Conservation (phyloP, 129 eudicot genomes). For the Daucus carota region DH1_v3.0 NC_030384.2:43172501-43173000, state of each 20-base stretch:
- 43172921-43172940: conserved; percentile 31
- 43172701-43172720: neutral
- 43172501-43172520: neutral
- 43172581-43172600: neutral
- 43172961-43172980: conserved; percentile 98
- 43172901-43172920: neutral
- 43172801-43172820: conserved; percentile 75
- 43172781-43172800: conserved; percentile 91
- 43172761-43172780: conserved; percentile 64
- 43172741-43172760: conserved; percentile 99
- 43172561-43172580: neutral
- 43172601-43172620: too few relatives aligned
- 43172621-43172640: neutral
- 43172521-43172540: neutral
- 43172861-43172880: neutral
- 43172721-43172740: conserved; percentile 31
- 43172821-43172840: conserved; percentile 56
- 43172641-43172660: neutral
- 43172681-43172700: neutral
- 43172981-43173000: conserved; percentile 56
- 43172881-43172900: neutral
- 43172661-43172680: neutral
- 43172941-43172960: conserved; percentile 81
- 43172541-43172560: neutral
- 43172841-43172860: conserved; percentile 3